Evolutionary conservation across 2,329 filamentous ascomycete species (phyloP).

Genomic region (Cladophialophora bantiana): DNA sequence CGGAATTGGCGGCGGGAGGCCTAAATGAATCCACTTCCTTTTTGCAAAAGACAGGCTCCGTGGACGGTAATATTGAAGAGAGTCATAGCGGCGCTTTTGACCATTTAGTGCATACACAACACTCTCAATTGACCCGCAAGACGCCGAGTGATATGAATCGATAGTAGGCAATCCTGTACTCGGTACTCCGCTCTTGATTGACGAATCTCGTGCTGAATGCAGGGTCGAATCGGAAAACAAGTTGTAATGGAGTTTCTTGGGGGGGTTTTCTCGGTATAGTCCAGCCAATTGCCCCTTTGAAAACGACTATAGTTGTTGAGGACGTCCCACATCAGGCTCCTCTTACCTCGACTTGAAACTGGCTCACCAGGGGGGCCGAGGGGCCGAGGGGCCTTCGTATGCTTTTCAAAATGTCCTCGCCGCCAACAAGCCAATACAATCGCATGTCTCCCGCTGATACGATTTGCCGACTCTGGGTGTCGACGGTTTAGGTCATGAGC

Average conservation of each 20-base stretch:
- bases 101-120: slow-evolving; percentile 2
- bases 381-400: background rate
- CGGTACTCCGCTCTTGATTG: background rate
- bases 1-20: background rate
- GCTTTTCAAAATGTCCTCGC: background rate
- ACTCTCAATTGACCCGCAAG: background rate
- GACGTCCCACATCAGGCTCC: slow-evolving; percentile 17
- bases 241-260: background rate
- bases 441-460: background rate
- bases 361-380: background rate
- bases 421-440: background rate
- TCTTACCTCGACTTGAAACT: slow-evolving; percentile 10
- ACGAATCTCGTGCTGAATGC: slow-evolving; percentile 10
- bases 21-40: slow-evolving; percentile 9
- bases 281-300: slow-evolving; percentile 3
- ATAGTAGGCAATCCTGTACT: background rate
- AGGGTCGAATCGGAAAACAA: slow-evolving; percentile 10
- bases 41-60: slow-evolving; percentile 8
- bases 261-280: too few species aligned
- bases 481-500: background rate
- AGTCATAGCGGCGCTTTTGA: background rate
- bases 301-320: slow-evolving; percentile 13
- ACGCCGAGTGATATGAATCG: slow-evolving; percentile 9
- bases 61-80: background rate
- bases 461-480: background rate